Conservation (phyloP, 139 green algal genomes). For the Coccomyxa sp. region DNA sequence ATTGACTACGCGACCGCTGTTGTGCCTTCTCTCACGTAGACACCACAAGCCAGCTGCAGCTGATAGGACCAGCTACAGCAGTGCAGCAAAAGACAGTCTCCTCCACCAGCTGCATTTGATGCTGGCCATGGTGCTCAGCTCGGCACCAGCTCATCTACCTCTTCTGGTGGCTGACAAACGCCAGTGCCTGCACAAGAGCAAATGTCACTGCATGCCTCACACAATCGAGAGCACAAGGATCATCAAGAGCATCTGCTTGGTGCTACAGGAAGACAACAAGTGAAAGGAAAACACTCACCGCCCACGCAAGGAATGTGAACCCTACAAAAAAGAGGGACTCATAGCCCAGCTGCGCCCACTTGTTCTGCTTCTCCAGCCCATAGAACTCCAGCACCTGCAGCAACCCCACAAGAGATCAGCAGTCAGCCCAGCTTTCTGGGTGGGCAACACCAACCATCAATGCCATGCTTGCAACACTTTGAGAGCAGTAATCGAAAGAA, state of each 20-base stretch:
- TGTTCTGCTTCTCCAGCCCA: conserved; percentile 38
- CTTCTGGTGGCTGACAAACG: background rate
- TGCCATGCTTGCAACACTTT: background rate
- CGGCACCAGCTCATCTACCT: background rate
- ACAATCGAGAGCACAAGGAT: no score
- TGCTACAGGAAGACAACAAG: background rate
- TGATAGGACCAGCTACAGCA: no score
- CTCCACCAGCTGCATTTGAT: no score
- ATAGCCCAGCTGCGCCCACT: conserved; percentile 62
- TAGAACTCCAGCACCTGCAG: conserved; percentile 48
- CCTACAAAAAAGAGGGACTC: conserved; percentile 41
- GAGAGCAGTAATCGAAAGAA: background rate
- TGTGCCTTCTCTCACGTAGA: no score
- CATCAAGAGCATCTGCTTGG: background rate
- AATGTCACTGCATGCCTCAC: background rate
- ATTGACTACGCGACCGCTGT: no score
- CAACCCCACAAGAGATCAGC: background rate
- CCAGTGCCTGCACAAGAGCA: background rate
- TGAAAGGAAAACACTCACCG: conserved; percentile 2
- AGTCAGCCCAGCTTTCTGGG: background rate
- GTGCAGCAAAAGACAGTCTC: no score
- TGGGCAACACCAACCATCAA: background rate
- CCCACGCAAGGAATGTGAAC: conserved; percentile 44
- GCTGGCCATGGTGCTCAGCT: no score
- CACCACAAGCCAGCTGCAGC: no score